These are phyloP conservation scores for Rubroshorea leprosula DNA, from an alignment of 345 rosid genomes.

Conservation along the genomic window DNA sequence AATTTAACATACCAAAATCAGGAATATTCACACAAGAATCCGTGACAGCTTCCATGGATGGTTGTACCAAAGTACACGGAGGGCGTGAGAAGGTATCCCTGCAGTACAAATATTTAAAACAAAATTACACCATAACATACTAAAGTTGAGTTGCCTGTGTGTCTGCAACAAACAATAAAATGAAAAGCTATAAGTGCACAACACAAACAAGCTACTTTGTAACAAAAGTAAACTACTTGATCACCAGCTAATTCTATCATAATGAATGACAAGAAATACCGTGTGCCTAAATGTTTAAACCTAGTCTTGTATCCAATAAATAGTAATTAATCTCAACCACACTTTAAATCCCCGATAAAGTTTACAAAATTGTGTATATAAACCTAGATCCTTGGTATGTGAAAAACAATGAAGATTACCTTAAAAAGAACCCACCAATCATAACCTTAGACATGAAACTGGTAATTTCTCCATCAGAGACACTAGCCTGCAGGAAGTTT, in stretches of 20 bases:
- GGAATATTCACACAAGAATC: no score
- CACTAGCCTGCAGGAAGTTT: conserved; percentile 63
- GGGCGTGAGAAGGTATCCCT: conserved; percentile 89
- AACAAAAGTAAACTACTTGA: neutral
- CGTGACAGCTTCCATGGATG: no score
- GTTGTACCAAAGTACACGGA: conserved; percentile 88
- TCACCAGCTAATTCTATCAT: neutral
- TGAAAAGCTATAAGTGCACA: neutral
- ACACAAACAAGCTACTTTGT: neutral
- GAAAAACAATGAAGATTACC: conserved; percentile 58
- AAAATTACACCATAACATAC: neutral
- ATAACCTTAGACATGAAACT: conserved; percentile 67
- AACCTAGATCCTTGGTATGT: neutral
- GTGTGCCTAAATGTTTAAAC: conserved; percentile 9
- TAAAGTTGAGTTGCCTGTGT: conserved; percentile 1
- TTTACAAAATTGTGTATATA: no score
- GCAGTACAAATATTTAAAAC: no score
- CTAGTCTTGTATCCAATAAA: conserved; percentile 5
- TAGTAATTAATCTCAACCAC: conserved; percentile 3
- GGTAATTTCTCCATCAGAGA: conserved; percentile 76
- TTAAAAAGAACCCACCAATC: conserved; percentile 80
- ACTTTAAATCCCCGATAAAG: neutral
- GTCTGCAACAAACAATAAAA: neutral
- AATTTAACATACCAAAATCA: no score
- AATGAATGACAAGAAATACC: conserved; percentile 4